Conservation (phyloP, 257 asterid species). For the Nicotiana otophora region DNA sequence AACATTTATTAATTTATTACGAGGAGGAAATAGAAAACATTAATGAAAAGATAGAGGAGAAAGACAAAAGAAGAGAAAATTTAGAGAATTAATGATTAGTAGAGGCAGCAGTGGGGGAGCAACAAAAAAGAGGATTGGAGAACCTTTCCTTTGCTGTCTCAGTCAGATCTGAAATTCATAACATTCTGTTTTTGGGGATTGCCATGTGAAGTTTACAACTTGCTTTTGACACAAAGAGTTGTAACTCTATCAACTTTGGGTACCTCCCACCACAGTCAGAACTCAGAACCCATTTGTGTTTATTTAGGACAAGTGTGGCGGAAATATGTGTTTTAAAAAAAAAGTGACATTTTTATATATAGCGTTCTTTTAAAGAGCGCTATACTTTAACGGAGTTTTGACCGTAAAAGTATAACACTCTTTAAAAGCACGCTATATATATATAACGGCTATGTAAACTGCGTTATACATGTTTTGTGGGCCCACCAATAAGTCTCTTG, state of each 20-base stretch:
- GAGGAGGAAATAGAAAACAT: neutral
- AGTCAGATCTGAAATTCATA: constrained; percentile 1
- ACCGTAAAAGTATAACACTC: too few species aligned
- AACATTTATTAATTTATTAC: neutral
- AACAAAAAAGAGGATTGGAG: constrained; percentile 6
- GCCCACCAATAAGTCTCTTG: too few species aligned
- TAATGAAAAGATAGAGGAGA: neutral
- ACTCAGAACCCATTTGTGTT: too few species aligned
- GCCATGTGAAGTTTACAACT: neutral
- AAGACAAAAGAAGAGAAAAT: neutral
- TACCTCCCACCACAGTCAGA: neutral
- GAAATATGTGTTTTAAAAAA: too few species aligned
- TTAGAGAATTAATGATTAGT: neutral
- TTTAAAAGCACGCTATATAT: too few species aligned
- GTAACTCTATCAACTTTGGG: neutral
- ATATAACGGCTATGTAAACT: too few species aligned
- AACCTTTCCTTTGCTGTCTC: constrained; percentile 1
- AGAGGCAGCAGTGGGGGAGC: neutral
- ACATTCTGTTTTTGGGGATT: constrained; percentile 11
- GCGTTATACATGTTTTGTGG: too few species aligned
- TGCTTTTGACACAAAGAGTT: neutral
- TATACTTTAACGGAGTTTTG: too few species aligned
- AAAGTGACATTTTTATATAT: too few species aligned
- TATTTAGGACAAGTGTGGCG: too few species aligned
- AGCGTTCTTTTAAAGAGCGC: too few species aligned